Evolutionary conservation across 2,329 filamentous ascomycete genomes (phyloP).

Genomic region (Fusarium penzigii): DNA sequence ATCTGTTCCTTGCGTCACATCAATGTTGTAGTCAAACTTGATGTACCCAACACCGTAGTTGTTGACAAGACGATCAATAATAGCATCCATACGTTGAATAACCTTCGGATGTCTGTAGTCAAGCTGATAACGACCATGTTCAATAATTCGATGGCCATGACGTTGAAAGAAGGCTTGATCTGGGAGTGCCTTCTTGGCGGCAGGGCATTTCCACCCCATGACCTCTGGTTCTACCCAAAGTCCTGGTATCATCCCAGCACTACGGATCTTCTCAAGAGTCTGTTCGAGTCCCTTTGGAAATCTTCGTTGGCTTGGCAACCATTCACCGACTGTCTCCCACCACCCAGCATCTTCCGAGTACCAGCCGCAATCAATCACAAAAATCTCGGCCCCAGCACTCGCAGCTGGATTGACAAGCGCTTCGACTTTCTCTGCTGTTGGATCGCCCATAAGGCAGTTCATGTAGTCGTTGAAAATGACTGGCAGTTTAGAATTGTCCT

Average conservation of each 20-base stretch:
- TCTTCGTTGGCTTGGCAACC: slow-evolving; percentile 33
- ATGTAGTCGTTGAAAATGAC: slow-evolving; percentile 43
- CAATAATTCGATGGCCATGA: slow-evolving; percentile 31
- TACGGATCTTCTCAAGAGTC: slow-evolving; percentile 27
- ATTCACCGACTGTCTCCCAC: slow-evolving; percentile 39
- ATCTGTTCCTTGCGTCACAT: slow-evolving; percentile 36
- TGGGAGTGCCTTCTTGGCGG: slow-evolving; percentile 19
- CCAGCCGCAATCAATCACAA: slow-evolving; percentile 40
- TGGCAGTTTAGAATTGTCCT: slow-evolving; percentile 30
- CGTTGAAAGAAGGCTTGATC: slow-evolving; percentile 35
- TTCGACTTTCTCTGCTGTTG: slow-evolving; percentile 34
- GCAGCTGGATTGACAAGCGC: slow-evolving; percentile 32
- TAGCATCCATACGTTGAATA: slow-evolving; percentile 16
- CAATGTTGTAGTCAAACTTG: slow-evolving; percentile 42
- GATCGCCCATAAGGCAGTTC: slow-evolving; percentile 42
- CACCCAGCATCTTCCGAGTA: slow-evolving; percentile 38
- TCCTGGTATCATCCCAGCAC: slow-evolving; percentile 30
- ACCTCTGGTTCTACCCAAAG: slow-evolving; percentile 40
- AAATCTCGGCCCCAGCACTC: slow-evolving; percentile 35
- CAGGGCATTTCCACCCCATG: slow-evolving; percentile 30
- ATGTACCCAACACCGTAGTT: slow-evolving; percentile 35
- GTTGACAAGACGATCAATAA: slow-evolving; percentile 26
- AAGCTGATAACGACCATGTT: slow-evolving; percentile 36
- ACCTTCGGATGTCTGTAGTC: slow-evolving; percentile 34
- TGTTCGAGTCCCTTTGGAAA: slow-evolving; percentile 34